Conservation (phyloP, 345 rosid genomes). For the Eucalyptus decipiens region DNA sequence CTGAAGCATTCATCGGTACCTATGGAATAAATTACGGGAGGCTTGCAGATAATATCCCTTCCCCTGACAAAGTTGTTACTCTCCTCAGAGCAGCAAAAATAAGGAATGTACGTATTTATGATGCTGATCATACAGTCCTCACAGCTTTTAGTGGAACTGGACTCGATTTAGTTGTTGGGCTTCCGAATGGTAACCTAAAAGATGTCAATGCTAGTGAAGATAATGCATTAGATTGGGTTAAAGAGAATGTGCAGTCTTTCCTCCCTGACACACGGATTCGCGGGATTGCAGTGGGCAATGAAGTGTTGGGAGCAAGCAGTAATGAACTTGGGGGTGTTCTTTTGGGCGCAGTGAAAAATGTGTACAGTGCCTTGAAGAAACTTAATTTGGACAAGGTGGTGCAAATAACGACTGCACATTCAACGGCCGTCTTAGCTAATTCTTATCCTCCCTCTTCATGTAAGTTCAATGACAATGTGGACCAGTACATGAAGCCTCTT, state of each 20-base stretch:
- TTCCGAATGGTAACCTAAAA: slow-evolving; percentile 61
- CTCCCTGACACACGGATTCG: slow-evolving; percentile 73
- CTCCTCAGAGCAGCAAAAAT: slow-evolving; percentile 81
- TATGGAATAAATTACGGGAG: slow-evolving; percentile 97
- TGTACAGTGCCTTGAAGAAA: slow-evolving; percentile 51
- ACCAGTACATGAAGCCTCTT: slow-evolving; percentile 79
- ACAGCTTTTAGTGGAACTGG: slow-evolving; percentile 87
- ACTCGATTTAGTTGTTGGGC: slow-evolving; percentile 74
- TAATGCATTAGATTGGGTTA: slow-evolving; percentile 77
- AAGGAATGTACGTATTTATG: slow-evolving; percentile 80
- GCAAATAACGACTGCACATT: slow-evolving; percentile 88
- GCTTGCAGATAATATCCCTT: slow-evolving; percentile 84
- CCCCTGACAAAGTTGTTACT: slow-evolving; percentile 75
- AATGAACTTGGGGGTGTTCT: slow-evolving; percentile 56
- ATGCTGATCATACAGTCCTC: slow-evolving; percentile 79
- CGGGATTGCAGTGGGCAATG: slow-evolving; percentile 92
- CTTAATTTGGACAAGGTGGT: slow-evolving; percentile 46
- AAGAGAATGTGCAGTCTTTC: slow-evolving; percentile 74
- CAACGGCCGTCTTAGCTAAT: slow-evolving; percentile 75
- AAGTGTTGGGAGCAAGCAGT: slow-evolving; percentile 59
- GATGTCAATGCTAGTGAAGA: slow-evolving; percentile 64
- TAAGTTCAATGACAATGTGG: slow-evolving; percentile 47
- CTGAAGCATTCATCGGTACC: slow-evolving; percentile 67
- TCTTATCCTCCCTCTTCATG: slow-evolving; percentile 97
- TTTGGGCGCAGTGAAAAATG: slow-evolving; percentile 66